Base-by-base conservation (phyloP, 345 rosid species). In the Capsella bursapastoris region DNA sequence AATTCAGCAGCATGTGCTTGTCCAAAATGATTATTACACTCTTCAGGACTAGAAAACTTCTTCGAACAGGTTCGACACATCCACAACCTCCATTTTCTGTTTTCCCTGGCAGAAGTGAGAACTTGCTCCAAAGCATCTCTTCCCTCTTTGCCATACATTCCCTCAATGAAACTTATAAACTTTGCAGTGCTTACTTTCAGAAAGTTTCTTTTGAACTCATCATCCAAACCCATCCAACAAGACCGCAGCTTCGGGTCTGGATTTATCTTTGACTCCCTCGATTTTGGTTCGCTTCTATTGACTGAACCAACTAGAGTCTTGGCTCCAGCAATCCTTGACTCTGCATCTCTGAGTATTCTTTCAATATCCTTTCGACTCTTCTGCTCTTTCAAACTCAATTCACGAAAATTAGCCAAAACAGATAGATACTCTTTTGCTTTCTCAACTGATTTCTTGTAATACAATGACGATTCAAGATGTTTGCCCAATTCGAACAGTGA, bases 21-120 rank as follows among this genome's bases (percentile, higher is more conserved):
- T 55, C 15, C 72, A 55, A 68, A 38, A 43, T 68, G 72, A 27
- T 28, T 55, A 41, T 55, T 68, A 28, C 35, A 53, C 3, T 52
- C 37, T 15, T 38, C 37, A 38, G 52, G 40, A 53, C 12, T 38
- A 29, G 31, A 38, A 40, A 68, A 68, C 18, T 40, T 43, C 2
- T 55, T 55, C 2, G 51, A 38, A 55, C 63, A 68, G 9, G 7
- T 14, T 68, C 53, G 16, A 68, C 63, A 68, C 51, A 68, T n/a
- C 43, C 29, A 68, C 15, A 68, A 43, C 16, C 7, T 68, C 52
- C 52, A 68, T 28, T 43, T 68, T 41, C 63, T 41, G 15, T 29
- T 13, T n/a, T 18, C 41, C 40, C 14, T 40, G 5, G 52, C 72
- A 28, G 0, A 55, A 53, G 12, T 5, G 25, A 68, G 53, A 41